Evolutionary conservation across 2,329 filamentous ascomycete species (phyloP).

Genomic region (Calonectria multiphialidica): DNA sequence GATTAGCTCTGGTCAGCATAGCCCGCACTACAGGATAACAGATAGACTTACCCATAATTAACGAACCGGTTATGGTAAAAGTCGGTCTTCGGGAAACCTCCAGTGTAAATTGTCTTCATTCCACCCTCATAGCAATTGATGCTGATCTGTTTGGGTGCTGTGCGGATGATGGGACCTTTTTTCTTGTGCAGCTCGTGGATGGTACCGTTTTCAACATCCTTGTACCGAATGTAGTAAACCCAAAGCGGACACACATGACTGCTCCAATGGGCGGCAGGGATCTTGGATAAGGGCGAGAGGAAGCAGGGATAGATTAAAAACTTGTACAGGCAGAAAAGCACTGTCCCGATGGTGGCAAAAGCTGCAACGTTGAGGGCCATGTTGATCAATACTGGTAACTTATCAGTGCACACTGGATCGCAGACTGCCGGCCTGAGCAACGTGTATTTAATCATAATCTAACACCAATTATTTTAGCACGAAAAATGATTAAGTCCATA

Average conservation of each 20-base stretch:
- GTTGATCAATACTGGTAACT: neutral
- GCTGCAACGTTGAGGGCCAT: neutral
- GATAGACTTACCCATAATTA: slow-evolving; percentile 67
- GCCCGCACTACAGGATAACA: neutral
- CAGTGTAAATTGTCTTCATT: slow-evolving; percentile 77
- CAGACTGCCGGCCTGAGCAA: neutral
- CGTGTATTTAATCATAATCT: neutral
- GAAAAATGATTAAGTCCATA: neutral
- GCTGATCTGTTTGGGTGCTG: slow-evolving; percentile 76
- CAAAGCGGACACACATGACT: slow-evolving; percentile 35
- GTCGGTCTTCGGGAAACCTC: slow-evolving; percentile 77
- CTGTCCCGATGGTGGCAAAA: neutral
- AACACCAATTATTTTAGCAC: neutral
- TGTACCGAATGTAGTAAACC: slow-evolving; percentile 26
- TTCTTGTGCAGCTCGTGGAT: slow-evolving; percentile 26
- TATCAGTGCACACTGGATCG: neutral
- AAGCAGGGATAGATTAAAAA: neutral
- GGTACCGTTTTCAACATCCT: slow-evolving; percentile 26
- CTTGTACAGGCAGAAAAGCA: neutral
- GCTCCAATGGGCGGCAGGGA: slow-evolving; percentile 38
- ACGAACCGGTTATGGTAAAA: slow-evolving; percentile 81
- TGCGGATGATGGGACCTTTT: slow-evolving; percentile 65
- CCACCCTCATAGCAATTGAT: slow-evolving; percentile 73
- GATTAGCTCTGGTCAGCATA: neutral
- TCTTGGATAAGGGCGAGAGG: slow-evolving; percentile 44